Base-by-base conservation (phyloP, 2,329 filamentous ascomycete genomes). In the Aspergillus ibericus region DNA sequence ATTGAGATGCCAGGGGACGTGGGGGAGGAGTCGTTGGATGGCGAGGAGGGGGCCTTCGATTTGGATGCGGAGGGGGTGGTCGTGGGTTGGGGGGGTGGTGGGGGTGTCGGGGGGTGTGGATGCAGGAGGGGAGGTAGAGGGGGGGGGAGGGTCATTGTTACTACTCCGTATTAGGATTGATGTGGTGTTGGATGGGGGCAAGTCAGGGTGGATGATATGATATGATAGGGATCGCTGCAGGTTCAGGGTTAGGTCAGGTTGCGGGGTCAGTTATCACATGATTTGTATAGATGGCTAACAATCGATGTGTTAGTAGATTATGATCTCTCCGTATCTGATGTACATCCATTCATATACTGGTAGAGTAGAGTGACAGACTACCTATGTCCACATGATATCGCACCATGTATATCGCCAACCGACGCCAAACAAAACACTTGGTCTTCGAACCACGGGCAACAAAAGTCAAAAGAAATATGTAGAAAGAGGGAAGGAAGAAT, bases 61-160 rank as follows among this genome's bases (percentile, higher is more conserved):
- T 56, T 66, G 60, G 34, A 68, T 62, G 56, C 60, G 35, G 40
- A 68, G 60, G 6, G 63, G 66, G 42, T 61, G 40, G 15, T 65
- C 55, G 13, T 48, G 51, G 18, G 57, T 52, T 35, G 62, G 60
- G 36, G 36, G 56, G 40, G 56, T 67, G 63, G 53, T 59, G 47
- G 18, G 47, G 18, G 38, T 46, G 50, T 56, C 52, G 34, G 59
- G 63, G 63, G 44, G 53, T 58, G 49, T 59, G 51, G 32, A 63
- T 53, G 51, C 62, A 66, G 0, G 22, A 16, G 3, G 60, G 63
- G 29, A 66, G 65, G 65, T 66, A 36, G 67, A 72, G 29, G 40
- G 48, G 58, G 29, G 40, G 48, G 58, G 29, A 59, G 46, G 2
- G 44, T 49, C 49, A 59, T 60, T 29, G 22, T 3, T 25, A 25